These are phyloP conservation scores for Rhododendron vialii DNA, from an alignment of 148 eudicot genomes.

Conservation along the genomic window DNA sequence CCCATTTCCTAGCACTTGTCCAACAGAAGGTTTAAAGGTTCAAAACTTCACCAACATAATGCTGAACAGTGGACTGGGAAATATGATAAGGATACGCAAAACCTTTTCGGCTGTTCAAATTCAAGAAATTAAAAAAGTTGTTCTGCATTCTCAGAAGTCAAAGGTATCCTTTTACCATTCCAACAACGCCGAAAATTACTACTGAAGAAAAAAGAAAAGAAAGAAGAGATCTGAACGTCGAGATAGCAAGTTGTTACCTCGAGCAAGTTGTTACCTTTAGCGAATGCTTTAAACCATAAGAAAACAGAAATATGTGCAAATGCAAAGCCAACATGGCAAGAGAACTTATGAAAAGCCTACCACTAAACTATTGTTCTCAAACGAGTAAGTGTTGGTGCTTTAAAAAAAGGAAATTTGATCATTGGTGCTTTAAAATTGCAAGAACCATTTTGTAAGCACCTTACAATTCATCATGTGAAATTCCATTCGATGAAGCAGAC, in stretches of 20 bases:
- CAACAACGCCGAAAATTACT: not conserved
- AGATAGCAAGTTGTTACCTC: not conserved
- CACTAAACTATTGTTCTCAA: not conserved
- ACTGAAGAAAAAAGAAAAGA: not conserved
- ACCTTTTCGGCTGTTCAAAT: not conserved
- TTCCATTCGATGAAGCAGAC: not conserved
- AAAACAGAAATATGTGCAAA: not conserved
- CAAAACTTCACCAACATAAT: not conserved
- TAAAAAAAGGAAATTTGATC: not conserved
- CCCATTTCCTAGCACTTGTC: not conserved
- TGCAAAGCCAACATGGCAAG: not conserved
- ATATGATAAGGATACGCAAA: not conserved
- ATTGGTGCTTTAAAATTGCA: not conserved
- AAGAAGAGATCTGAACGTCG: not conserved
- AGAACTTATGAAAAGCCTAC: not conserved
- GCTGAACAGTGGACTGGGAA: not conserved
- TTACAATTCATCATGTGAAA: conserved; percentile 29
- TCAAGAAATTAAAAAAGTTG: not conserved
- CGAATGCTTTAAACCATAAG: not conserved
- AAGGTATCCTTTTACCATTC: not conserved
- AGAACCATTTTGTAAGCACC: not conserved
- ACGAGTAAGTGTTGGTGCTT: not conserved
- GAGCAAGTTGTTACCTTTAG: not conserved
- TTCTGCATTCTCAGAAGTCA: not conserved
- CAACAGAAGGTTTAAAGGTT: not conserved